phyloP scores from a whole-genome alignment of 2,329 filamentous ascomycete species.

The Xylaria sp. region DNA sequence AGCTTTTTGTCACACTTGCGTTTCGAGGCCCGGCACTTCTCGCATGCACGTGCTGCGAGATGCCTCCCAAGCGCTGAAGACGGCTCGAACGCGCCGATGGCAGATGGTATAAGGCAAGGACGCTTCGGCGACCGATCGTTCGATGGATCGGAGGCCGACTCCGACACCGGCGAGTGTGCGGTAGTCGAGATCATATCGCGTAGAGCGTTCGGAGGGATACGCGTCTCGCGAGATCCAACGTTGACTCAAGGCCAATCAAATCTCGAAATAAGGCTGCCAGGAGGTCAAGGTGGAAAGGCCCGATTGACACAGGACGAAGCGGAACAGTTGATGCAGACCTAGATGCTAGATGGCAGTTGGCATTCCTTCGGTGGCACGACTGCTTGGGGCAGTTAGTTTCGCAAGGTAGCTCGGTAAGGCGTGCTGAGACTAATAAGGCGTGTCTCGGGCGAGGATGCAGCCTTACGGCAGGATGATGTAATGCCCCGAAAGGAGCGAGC shows the following conservation, averaged over 20 bases:
- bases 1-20: conserved; percentile 40
- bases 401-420: background rate
- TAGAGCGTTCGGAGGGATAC: background rate
- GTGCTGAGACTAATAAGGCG: background rate
- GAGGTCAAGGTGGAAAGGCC: background rate
- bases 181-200: conserved; percentile 14
- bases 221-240: background rate
- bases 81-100: conserved; percentile 11
- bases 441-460: conserved; percentile 24
- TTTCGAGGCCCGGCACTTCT: conserved; percentile 40
- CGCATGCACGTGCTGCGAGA: conserved; percentile 36
- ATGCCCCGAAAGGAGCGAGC: conserved; percentile 3
- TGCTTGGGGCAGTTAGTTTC: background rate
- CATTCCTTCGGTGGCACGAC: background rate
- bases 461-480: conserved; percentile 29
- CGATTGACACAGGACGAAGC: background rate
- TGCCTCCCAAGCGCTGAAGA: conserved; percentile 13
- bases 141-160: conserved; percentile 31
- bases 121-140: conserved; percentile 30
- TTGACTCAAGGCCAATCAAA: background rate
- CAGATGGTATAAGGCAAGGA: conserved; percentile 19
- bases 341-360: background rate
- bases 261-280: background rate
- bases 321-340: background rate
- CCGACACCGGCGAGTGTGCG: conserved; percentile 29